Conservation (phyloP, 2,329 filamentous ascomycete genomes). For the Fusarium zealandicum region DNA sequence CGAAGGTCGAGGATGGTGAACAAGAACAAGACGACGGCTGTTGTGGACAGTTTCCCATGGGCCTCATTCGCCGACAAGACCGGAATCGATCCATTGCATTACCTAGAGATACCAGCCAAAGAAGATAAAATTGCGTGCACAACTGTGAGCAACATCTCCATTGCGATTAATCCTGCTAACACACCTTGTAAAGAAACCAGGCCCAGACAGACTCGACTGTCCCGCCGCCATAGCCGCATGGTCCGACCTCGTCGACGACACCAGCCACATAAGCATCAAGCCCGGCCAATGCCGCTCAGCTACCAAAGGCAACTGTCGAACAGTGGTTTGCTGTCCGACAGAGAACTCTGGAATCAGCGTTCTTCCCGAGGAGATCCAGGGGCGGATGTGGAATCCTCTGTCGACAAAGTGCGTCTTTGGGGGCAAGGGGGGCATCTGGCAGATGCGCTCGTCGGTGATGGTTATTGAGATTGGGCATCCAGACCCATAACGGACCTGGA, state of each 20-base stretch:
- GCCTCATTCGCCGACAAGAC: constrained; percentile 13
- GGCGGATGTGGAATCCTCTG: constrained; percentile 37
- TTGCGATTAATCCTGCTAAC: neutral
- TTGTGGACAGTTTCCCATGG: constrained; percentile 27
- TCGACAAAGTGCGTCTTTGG: constrained; percentile 33
- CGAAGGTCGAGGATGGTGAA: neutral
- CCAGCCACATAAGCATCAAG: constrained; percentile 9
- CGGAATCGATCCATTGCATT: constrained; percentile 21
- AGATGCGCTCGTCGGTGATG: constrained; percentile 19
- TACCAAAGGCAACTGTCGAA: constrained; percentile 13
- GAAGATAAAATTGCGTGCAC: constrained; percentile 29
- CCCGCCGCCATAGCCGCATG: constrained; percentile 30
- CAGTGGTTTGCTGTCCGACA: constrained; percentile 27
- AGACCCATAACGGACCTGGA: neutral
- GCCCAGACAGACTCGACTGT: constrained; percentile 29
- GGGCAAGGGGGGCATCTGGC: constrained; percentile 34
- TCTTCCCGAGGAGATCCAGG: constrained; percentile 9
- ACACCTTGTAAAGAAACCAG: constrained; percentile 12
- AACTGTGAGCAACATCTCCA: constrained; percentile 4
- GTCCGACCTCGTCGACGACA: constrained; percentile 5
- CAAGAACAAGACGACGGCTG: neutral
- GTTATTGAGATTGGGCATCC: constrained; percentile 29
- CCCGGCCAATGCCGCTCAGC: constrained; percentile 23
- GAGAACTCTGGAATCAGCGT: constrained; percentile 3
- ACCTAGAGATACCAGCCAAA: constrained; percentile 3